Evolutionary conservation across 192 early-diverging fungal species (phyloP), one percentile per base, ranked within the genome.

Genomic region (Powellomyces hirtus): DNA sequence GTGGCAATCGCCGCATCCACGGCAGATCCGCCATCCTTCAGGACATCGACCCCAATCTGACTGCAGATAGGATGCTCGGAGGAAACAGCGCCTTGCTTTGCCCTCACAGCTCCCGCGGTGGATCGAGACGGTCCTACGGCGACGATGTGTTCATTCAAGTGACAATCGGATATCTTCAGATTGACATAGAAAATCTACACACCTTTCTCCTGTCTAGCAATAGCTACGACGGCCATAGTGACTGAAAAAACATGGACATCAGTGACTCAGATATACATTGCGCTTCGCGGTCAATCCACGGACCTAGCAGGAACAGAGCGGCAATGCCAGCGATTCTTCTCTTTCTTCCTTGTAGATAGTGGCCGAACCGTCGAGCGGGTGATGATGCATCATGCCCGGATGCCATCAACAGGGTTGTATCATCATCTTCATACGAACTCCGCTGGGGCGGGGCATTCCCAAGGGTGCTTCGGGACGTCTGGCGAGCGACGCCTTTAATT

Each of bases 1-100:
- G 93, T 83, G 1, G 94, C 94, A 38, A 98, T 86, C 13, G 91
- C 88, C 0, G 92, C 88, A 75, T 98, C 96, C 0, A 94, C 87
- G 1, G 96, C 93, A 37, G 87, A 91, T 38, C 96, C 96, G 59
- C 92, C 92, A 16, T 89, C 83, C 70, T 88, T 89, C 38, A 98
- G 76, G 4, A 90, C 84, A 34, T 74, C 61, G 0, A 77, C 69
- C 31, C 82, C 82, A 55, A 81, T 73, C 1, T 75, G 55, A 30
- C 64, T 69, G 64, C 79, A 80, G 45, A 77, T 24, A 1, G 38
- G 46, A 59, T 80, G 75, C 55, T 80, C 79, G 24, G 75, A 64
- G 4, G 79, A 63, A 1, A 80, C 79, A 20, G 70, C 75, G 22
- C 71, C 79, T 51, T 60, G 59, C 29, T 34, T 56, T 4, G 29